Percentiles rank a stretch among this genome's conserved stretches.
These are phyloP conservation scores for Myriosclerotinia scirpicola DNA, from an alignment of 2,329 filamentous ascomycete species.

Conservation along the genomic window DNA sequence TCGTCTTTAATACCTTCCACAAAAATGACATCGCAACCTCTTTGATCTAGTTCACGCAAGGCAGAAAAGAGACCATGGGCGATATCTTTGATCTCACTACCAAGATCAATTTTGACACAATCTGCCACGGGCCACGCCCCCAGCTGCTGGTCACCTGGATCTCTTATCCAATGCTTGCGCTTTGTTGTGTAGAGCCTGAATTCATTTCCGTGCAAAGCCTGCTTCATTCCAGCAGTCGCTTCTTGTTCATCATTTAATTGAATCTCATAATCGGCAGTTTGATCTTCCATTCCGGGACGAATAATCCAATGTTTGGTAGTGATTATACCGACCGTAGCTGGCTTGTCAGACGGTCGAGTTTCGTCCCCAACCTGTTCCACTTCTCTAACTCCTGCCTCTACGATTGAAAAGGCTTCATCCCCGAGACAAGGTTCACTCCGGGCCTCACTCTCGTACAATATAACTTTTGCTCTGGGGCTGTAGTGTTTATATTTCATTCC, in stretches of 20 bases:
- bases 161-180: neutral
- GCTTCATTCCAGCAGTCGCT: too few relatives aligned
- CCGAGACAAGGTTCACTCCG: neutral
- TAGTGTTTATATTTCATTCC: conserved; percentile 99
- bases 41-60: conserved; percentile 78
- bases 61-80: conserved; percentile 87
- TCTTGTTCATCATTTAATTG: neutral
- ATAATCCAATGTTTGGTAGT: conserved; percentile 19
- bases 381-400: conserved; percentile 23
- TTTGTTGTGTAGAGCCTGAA: conserved; percentile 12
- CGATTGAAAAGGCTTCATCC: conserved; percentile 17
- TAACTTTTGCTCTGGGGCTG: conserved; percentile 81
- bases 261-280: neutral
- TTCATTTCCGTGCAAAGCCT: neutral
- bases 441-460: conserved; percentile 69
- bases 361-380: conserved; percentile 26
- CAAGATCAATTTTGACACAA: conserved; percentile 68
- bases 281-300: neutral
- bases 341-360: conserved; percentile 1
- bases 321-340: conserved; percentile 42
- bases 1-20: conserved; percentile 84
- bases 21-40: conserved; percentile 78
- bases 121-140: conserved; percentile 28
- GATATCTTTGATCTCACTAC: conserved; percentile 68
- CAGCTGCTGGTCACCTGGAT: neutral